Conservation (phyloP, 106 monocot genomes). For the Platanthera zijinensis region DNA sequence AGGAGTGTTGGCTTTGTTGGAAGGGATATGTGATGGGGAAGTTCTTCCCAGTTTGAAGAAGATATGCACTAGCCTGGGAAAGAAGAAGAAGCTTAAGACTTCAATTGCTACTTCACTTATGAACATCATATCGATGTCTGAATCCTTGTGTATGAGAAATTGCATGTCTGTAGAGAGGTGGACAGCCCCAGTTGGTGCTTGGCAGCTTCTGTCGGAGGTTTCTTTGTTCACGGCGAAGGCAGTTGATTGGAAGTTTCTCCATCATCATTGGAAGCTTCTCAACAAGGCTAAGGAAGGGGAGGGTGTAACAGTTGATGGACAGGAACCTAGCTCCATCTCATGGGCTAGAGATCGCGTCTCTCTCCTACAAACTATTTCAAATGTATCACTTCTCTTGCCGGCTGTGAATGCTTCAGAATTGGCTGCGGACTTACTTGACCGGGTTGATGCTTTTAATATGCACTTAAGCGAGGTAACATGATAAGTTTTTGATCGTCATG, state of each 20-base stretch:
- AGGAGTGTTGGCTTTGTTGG: slow-evolving; percentile 42
- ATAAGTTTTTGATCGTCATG: neutral
- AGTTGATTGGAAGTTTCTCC: slow-evolving; percentile 83
- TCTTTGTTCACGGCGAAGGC: slow-evolving; percentile 69
- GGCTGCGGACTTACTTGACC: slow-evolving; percentile 60
- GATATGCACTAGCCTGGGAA: slow-evolving; percentile 83
- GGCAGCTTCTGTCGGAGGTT: slow-evolving; percentile 84
- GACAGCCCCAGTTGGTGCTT: slow-evolving; percentile 79
- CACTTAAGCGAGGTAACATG: slow-evolving; percentile 62
- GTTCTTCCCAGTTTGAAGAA: slow-evolving; percentile 67
- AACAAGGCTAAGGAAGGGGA: slow-evolving; percentile 38
- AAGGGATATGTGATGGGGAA: slow-evolving; percentile 65
- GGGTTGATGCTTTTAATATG: slow-evolving; percentile 81
- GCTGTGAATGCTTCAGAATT: slow-evolving; percentile 80
- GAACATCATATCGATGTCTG: slow-evolving; percentile 73
- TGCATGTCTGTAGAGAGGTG: slow-evolving; percentile 61
- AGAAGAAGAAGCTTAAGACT: slow-evolving; percentile 77
- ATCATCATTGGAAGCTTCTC: slow-evolving; percentile 91
- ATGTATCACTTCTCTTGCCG: slow-evolving; percentile 78
- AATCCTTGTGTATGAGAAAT: slow-evolving; percentile 51
- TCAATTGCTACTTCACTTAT: slow-evolving; percentile 58
- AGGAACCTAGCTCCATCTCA: slow-evolving; percentile 34
- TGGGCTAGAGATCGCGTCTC: slow-evolving; percentile 88
- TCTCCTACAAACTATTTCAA: slow-evolving; percentile 72
- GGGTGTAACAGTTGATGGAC: slow-evolving; percentile 14